Percentiles rank a stretch among this genome's conserved stretches.
phyloP scores from a whole-genome alignment of 2,329 filamentous ascomycete genomes.

The Beauveria sp. region DNA sequence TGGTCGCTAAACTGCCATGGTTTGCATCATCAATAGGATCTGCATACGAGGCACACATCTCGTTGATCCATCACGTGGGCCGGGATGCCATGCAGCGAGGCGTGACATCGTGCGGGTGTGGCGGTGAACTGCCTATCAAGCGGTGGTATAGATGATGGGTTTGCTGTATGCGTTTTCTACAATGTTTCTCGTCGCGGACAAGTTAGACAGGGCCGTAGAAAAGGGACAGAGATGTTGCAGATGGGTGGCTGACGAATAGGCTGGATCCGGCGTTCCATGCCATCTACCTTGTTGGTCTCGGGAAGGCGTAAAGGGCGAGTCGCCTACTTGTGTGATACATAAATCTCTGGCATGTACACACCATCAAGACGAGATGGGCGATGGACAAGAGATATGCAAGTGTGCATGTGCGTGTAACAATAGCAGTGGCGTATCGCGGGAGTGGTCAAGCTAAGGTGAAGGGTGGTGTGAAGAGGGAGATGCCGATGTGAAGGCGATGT shows the following conservation, averaged over 20 bases:
- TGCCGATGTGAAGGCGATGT: neutral
- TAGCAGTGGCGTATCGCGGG: slow-evolving; percentile 1
- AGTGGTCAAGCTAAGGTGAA: neutral
- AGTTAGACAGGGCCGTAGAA: neutral
- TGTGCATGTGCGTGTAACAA: slow-evolving; percentile 3
- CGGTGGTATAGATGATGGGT: neutral
- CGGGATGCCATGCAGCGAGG: slow-evolving; percentile 4
- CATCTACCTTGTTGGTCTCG: slow-evolving; percentile 9
- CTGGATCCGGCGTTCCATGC: neutral
- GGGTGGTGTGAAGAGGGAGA: neutral
- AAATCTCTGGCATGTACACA: neutral
- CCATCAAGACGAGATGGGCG: neutral
- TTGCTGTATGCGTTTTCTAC: neutral
- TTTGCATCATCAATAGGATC: neutral
- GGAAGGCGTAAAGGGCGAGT: neutral
- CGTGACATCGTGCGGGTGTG: slow-evolving; percentile 1
- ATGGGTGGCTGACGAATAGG: neutral
- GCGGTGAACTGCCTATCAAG: neutral
- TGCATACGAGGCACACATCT: slow-evolving; percentile 8
- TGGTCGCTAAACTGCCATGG: neutral
- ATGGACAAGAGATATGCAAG: neutral
- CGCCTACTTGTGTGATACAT: too few species aligned
- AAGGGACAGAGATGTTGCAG: neutral
- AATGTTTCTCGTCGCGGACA: too few species aligned
- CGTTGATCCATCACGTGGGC: slow-evolving; percentile 8